Conservation (phyloP, 306 rosid genomes). For the Sophora flavescens region DNA sequence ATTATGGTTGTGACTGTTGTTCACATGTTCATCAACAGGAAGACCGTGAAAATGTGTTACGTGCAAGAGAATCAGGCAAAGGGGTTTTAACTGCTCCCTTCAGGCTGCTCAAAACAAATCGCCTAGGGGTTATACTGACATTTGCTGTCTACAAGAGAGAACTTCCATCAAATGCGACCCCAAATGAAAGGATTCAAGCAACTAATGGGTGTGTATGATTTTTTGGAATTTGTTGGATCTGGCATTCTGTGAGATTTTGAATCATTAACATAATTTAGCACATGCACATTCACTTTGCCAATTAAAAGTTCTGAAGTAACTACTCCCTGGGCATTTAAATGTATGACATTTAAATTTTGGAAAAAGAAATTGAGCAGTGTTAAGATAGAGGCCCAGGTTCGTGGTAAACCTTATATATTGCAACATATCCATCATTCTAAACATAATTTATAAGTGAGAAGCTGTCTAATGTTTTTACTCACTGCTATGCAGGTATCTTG, state of each 20-base stretch:
- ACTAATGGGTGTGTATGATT: constrained; percentile 79
- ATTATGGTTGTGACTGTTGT: constrained; percentile 26
- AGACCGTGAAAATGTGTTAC: constrained; percentile 82
- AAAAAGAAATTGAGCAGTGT: background rate
- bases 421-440: background rate
- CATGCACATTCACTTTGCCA: constrained; percentile 1
- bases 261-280: constrained; percentile 21
- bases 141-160: constrained; percentile 95
- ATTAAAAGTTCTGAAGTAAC: constrained; percentile 14
- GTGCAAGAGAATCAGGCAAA: constrained; percentile 95
- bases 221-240: constrained; percentile 26
- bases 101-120: constrained; percentile 81
- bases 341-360: background rate
- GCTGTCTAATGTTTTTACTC: constrained; percentile 14
- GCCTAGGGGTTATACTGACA: constrained; percentile 94
- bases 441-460: background rate
- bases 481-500: constrained; percentile 82
- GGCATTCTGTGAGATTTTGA: constrained; percentile 4
- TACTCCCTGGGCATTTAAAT: background rate
- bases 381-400: too few species aligned
- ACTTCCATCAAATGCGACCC: constrained; percentile 90
- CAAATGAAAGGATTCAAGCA: constrained; percentile 87
- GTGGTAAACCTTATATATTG: background rate
- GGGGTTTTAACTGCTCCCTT: constrained; percentile 97
- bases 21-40: constrained; percentile 69